Evolutionary conservation across 202 grass and related monocot genomes (phyloP), one percentile per base, ranked within the genome.

Genomic region (Digitaria exilis): DNA sequence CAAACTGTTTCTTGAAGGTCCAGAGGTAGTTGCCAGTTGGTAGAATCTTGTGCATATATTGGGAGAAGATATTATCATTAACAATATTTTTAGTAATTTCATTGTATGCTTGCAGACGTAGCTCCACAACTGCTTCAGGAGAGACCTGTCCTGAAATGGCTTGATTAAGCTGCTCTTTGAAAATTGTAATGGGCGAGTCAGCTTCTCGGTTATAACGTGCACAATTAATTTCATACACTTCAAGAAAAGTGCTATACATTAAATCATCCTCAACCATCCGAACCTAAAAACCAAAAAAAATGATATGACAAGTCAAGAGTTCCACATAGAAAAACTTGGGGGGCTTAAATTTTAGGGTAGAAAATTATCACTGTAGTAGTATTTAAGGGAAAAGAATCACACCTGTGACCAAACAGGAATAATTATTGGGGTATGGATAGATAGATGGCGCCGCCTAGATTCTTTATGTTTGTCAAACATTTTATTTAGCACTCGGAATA

Each of bases 371-470:
- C 4, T 2, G 9, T 12, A 13, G 19, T 56, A 68, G 43, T 17
- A 71, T 49, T 64, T 66, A 84, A 70, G 2, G 51, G 1, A 5
- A 52, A 32, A 26, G 35, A 3, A 65, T 57, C 65, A 84, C 76
- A 99, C 96, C 96, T 99, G 96, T 65, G 93, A 96, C 96, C 96
- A 99, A 84, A 99, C 96, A 92, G 96, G 96, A 87, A 99, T 99
- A 80, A 99, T 99, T 88, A 99, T 99, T 60, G 96, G 96, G 75
- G 96, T 99, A 79, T 99, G 91, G 71, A 99, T 96, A 63, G 93
- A 78, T 24, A 99, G 79, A 83, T 96, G 91, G 16, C 96, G 91
- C 9, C 88, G 91, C 58, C 96, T 93, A 80, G 96, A 96, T 80
- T 99, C 96, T 84, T 96, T 99, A 73, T 99, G 91, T 63, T 99